Evolutionary conservation across 129 eudicot species (phyloP).

Genomic region (Apium graveolens): DNA sequence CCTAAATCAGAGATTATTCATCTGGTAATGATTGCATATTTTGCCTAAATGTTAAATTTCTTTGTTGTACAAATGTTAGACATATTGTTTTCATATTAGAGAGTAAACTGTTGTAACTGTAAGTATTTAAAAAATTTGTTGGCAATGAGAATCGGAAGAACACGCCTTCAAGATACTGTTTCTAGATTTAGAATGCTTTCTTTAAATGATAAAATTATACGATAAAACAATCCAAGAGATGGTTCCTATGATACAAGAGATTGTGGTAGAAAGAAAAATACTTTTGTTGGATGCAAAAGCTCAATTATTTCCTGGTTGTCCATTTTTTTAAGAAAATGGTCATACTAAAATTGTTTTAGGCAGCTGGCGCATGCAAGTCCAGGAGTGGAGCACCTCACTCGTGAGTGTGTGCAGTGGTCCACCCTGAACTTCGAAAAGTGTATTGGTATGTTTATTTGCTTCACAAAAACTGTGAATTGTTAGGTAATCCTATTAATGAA

Average conservation of each 20-base stretch:
- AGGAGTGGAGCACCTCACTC: background rate
- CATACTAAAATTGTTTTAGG: background rate
- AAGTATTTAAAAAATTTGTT: background rate
- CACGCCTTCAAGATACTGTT: background rate
- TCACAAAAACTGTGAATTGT: background rate
- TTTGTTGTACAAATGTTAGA: constrained; percentile 5
- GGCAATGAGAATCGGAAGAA: background rate
- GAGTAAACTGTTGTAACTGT: background rate
- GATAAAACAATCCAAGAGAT: background rate
- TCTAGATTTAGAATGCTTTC: background rate
- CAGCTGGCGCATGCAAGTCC: background rate
- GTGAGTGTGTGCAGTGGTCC: background rate
- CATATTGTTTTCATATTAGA: background rate
- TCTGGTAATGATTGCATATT: constrained; percentile 47
- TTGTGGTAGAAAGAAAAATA: background rate
- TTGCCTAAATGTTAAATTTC: background rate
- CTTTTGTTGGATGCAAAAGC: background rate
- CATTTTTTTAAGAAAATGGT: background rate
- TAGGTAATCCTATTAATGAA: background rate
- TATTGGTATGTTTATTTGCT: background rate
- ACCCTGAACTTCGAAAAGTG: constrained; percentile 1
- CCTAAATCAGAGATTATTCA: constrained; percentile 70
- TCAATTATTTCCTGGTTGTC: background rate
- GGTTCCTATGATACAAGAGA: background rate
- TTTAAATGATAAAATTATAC: background rate